phyloP scores from a whole-genome alignment of 1,284 basidiomycete genomes.

The Tylopilus orsonianus region DNA sequence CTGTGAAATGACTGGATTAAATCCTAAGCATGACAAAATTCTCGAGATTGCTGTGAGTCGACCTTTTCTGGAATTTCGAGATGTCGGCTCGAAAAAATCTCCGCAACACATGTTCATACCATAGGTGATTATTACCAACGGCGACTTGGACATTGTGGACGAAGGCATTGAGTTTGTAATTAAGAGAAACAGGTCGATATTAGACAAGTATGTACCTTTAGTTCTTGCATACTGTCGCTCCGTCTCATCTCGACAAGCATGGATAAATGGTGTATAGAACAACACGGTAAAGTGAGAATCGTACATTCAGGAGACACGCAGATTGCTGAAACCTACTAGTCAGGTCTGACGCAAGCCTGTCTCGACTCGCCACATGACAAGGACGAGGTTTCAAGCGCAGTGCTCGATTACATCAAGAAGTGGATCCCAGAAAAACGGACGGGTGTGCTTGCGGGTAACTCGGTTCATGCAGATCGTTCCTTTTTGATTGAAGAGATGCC shows the following conservation, averaged over 20 bases:
- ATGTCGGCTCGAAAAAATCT: background rate
- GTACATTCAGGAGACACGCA: background rate
- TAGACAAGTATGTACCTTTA: conserved; percentile 55
- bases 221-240: background rate
- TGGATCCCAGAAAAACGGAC: conserved; percentile 64
- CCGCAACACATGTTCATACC: background rate
- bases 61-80: background rate
- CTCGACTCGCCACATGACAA: conserved; percentile 58
- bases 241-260: conserved; percentile 46
- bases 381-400: conserved; percentile 53
- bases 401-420: conserved; percentile 69
- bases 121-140: conserved; percentile 81
- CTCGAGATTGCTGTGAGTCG: conserved; percentile 68
- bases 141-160: conserved; percentile 72
- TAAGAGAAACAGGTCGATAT: conserved; percentile 54
- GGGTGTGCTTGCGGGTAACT: conserved; percentile 78
- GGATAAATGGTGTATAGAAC: conserved; percentile 74
- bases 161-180: conserved; percentile 74
- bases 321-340: conserved; percentile 41
- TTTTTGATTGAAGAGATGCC: conserved; percentile 81
- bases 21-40: conserved; percentile 66
- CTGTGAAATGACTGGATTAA: conserved; percentile 83
- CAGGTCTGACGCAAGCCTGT: conserved; percentile 71
- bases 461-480: conserved; percentile 73
- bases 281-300: conserved; percentile 58